Conservation (phyloP, 2,329 filamentous ascomycete genomes). For the Aspergillus sp. region DNA sequence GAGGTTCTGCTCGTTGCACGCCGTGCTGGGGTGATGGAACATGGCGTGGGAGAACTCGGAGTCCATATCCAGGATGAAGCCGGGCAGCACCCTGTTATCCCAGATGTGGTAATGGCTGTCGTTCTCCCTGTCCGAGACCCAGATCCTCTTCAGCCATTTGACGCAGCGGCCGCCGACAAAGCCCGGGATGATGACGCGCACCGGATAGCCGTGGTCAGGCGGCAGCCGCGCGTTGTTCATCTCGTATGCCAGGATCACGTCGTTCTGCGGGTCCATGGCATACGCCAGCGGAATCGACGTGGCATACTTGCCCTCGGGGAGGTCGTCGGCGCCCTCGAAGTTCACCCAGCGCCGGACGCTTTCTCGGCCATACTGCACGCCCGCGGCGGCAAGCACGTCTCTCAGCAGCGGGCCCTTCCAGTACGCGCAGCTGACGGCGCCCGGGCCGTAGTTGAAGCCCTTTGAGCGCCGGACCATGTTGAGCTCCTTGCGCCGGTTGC, state of each 20-base stretch:
- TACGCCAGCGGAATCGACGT: slow-evolving; percentile 40
- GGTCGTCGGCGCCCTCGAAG: slow-evolving; percentile 41
- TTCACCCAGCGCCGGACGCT: slow-evolving; percentile 39
- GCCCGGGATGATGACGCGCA: slow-evolving; percentile 33
- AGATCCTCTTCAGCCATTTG: slow-evolving; percentile 33
- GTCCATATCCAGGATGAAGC: slow-evolving; percentile 41
- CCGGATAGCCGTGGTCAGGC: slow-evolving; percentile 34
- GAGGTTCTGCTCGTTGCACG: slow-evolving; percentile 40
- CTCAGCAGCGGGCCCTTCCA: slow-evolving; percentile 40
- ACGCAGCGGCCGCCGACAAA: slow-evolving; percentile 31
- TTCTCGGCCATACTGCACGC: slow-evolving; percentile 17
- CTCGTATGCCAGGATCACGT: slow-evolving; percentile 37
- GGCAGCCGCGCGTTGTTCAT: slow-evolving; percentile 32
- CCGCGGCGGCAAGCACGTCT: slow-evolving; percentile 36
- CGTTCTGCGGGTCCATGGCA: slow-evolving; percentile 38
- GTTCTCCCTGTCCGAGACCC: slow-evolving; percentile 32
- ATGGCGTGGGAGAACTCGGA: slow-evolving; percentile 38
- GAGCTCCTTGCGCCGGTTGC: slow-evolving; percentile 43
- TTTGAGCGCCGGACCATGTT: slow-evolving; percentile 42
- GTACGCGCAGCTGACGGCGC: slow-evolving; percentile 39
- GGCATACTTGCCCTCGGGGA: slow-evolving; percentile 38
- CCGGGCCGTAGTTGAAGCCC: slow-evolving; percentile 40
- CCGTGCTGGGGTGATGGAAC: slow-evolving; percentile 39
- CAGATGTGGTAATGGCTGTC: slow-evolving; percentile 38
- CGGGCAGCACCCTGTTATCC: slow-evolving; percentile 40